Evolutionary conservation across 208 protist species (phyloP).

Genomic region (Eutreptiella sp.): DNA sequence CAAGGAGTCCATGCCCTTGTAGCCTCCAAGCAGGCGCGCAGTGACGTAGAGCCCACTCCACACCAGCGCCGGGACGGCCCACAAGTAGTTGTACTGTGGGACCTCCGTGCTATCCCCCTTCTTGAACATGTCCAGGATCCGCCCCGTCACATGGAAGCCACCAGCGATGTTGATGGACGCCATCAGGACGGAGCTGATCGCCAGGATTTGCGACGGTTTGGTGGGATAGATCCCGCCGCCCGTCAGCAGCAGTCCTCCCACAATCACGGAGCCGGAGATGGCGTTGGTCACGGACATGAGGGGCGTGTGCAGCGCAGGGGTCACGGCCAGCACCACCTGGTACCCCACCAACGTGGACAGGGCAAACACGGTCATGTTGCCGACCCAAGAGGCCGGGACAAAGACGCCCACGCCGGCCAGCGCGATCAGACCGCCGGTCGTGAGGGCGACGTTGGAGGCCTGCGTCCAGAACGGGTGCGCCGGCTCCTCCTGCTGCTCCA

Average conservation of each 20-base stretch:
- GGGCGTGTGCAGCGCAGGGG: conserved; percentile 77
- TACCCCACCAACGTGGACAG: conserved; percentile 60
- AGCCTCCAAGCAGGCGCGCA: neutral
- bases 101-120: neutral
- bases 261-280: conserved; percentile 66
- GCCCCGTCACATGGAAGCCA: conserved; percentile 77
- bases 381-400: conserved; percentile 34
- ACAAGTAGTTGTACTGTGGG: conserved; percentile 49
- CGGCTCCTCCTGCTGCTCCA: neutral
- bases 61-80: conserved; percentile 36
- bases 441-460: conserved; percentile 7
- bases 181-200: conserved; percentile 50
- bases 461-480: no score
- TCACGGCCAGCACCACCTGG: conserved; percentile 66
- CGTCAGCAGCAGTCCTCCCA: conserved; percentile 51
- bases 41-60: conserved; percentile 38
- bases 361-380: conserved; percentile 51
- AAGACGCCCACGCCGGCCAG: conserved; percentile 21
- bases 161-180: conserved; percentile 77
- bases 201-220: neutral
- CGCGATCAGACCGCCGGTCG: neutral
- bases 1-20: conserved; percentile 24
- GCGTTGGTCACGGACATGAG: conserved; percentile 89
- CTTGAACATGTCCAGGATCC: conserved; percentile 78
- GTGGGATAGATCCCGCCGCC: no score